Base-by-base conservation (phyloP, 306 rosid species). In the Oxytropis ochrocephala region DNA sequence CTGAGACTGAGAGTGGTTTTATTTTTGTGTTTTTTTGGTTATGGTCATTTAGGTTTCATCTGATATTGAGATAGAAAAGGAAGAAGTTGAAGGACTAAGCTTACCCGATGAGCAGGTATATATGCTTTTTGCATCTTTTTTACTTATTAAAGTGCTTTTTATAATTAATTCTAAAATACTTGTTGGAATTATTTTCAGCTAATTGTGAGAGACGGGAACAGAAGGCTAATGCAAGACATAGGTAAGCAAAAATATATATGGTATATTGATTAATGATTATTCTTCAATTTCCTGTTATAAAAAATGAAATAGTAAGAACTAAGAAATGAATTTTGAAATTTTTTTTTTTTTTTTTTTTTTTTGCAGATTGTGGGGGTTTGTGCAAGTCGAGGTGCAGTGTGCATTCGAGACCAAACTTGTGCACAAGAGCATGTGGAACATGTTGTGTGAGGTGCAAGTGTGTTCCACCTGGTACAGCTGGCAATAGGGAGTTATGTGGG, bases 401-500 rank as follows among this genome's bases (percentile, higher is more conserved):
- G 0, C 85, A 81, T 49, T 84, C 88, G 0, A 77, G 88, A 72
- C 91, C 88, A 0, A 84, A 84, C 19, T 3, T 81, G 52, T 86
- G 91, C 77, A 56, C 63, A 2, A 81, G 91, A 54, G 88, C 91
- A 0, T 86, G 91, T 29, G 88, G 88, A 6, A 86, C 88, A 0
- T 86, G 91, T 42, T 89, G 91, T 30, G 72, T 72, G 38, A 83
- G 88, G 50, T 89, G 96, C 75, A 86, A 80, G 69, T 86, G 91
- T 19, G 96, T 89, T 10, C 91, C 96, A 11, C 91, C 91, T 1
- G 96, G 96, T 0, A 86, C 91, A 0, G 50, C 86, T 0, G 96
- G 96, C 1, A 89, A 89, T 12, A 83, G 96, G 17, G 96, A 89
- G 32, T 36, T 82, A 2, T 89, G 96, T 55, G 96, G 91, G 8